phyloP scores from a whole-genome alignment of 2,329 filamentous ascomycete species.

The Cryphonectria parasitica region DNA sequence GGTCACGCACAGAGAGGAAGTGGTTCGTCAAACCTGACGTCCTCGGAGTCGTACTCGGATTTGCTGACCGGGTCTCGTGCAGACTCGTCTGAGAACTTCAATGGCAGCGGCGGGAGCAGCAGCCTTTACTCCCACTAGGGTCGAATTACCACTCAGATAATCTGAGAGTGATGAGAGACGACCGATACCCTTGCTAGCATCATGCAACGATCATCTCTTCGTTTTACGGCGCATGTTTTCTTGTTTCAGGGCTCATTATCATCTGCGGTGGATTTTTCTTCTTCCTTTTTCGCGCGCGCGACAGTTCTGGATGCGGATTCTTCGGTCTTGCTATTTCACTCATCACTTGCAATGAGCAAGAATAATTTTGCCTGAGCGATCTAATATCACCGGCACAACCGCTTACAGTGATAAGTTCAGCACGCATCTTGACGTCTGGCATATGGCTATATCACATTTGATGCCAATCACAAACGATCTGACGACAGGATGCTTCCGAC shows the following conservation, averaged over 20 bases:
- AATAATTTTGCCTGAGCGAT: constrained; percentile 9
- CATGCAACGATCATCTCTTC: constrained; percentile 20
- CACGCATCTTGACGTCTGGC: constrained; percentile 20
- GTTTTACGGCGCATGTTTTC: constrained; percentile 23
- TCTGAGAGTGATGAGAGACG: constrained; percentile 16
- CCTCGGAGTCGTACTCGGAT: constrained; percentile 27
- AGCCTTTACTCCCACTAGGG: constrained; percentile 29
- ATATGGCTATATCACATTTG: constrained; percentile 18
- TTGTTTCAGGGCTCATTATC: constrained; percentile 25
- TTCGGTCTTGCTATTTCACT: constrained; percentile 9
- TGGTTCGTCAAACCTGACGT: constrained; percentile 44
- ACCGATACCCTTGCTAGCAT: constrained; percentile 15
- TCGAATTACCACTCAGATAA: constrained; percentile 7
- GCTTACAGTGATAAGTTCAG: constrained; percentile 24
- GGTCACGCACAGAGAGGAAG: constrained; percentile 66
- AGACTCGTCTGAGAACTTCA: constrained; percentile 31
- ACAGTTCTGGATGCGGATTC: constrained; percentile 14
- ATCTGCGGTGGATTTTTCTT: constrained; percentile 15
- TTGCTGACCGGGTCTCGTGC: constrained; percentile 29
- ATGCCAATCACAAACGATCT: constrained; percentile 27
- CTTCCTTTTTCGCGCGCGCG: background rate
- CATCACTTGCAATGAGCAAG: constrained; percentile 19
- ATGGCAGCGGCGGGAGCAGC: constrained; percentile 27
- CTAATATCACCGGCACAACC: constrained; percentile 23
- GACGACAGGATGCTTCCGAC: constrained; percentile 25